Base-by-base conservation (phyloP, 176 grass and related monocot species). In the Stipa capillata region DNA sequence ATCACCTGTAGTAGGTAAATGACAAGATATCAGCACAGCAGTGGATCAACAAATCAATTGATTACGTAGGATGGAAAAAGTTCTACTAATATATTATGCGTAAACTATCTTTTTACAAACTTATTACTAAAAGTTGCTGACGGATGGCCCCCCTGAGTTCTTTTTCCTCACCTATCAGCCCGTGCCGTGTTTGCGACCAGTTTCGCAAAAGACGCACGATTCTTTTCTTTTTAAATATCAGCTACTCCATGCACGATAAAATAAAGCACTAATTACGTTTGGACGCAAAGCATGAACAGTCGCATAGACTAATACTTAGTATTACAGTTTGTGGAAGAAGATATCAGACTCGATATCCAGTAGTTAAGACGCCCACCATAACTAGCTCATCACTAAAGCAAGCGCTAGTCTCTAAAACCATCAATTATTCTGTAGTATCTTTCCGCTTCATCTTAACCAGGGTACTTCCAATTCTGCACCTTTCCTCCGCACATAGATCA, bases 1-100 rank as follows among this genome's bases (percentile, higher is more conserved):
- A 88, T 97, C 94, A 23, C 94, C 94, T 97, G 69, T 47, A 67
- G 57, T 53, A 76, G 21, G 56, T 81, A 53, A 53, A 53, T 62
- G 64, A 50, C 24, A 73, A 55, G 27, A n/a, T 45, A 78, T 87
- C 21, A 83, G 72, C 20, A 40, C 4, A 0, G 3, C 20, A 77
- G 2, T 20, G 52, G 20, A 64, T 62, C 3, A 76, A 67, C 4
- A 83, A 78, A 72, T 56, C 23, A 65, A 49, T 25, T 53, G 47
- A 15, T 52, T 70, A 34, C 56, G 0, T 35, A 35, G 13, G 14
- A 82, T 53, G 4, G 1, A 28, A 54, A 65, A 37, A 20, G 35
- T 20, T 52, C 6, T 3, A 68, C 8, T 1, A 13, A 12, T 58
- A 73, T 24, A 72, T n/a, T 23, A 1, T 33, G 35, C 0, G 5